phyloP scores from a whole-genome alignment of 495 filamentous ascomycete genomes.

The Talaromyces trachyspermus region DNA sequence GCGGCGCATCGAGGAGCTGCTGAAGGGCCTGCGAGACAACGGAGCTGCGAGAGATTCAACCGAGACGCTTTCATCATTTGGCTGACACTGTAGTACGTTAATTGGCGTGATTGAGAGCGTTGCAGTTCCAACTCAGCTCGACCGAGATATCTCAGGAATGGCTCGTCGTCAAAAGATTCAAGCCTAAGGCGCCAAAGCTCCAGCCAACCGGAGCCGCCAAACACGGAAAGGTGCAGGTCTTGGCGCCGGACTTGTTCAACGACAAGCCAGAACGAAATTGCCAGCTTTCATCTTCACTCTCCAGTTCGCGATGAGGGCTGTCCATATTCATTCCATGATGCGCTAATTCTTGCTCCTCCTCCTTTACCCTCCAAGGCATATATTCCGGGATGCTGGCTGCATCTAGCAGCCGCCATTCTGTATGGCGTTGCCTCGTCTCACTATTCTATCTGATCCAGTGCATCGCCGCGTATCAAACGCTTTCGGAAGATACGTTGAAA shows the following conservation, averaged over 20 bases:
- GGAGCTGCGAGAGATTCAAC: background rate
- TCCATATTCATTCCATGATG: background rate
- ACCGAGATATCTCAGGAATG: no score
- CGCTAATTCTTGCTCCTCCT: background rate
- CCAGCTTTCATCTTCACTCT: slow-evolving; percentile 2
- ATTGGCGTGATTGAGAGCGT: background rate
- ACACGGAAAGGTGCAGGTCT: background rate
- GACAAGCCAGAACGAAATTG: no score
- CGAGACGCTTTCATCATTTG: background rate
- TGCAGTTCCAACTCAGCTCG: no score
- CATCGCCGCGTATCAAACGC: slow-evolving; percentile 54
- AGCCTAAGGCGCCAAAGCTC: no score
- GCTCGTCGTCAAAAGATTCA: no score
- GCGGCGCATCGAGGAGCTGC: background rate
- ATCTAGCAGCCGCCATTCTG: background rate
- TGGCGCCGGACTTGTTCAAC: background rate
- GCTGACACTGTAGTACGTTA: background rate
- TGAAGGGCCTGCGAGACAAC: background rate
- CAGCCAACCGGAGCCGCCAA: background rate
- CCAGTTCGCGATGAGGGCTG: no score
- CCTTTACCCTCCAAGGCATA: background rate
- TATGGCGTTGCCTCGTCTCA: slow-evolving; percentile 3
- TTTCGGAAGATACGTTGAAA: slow-evolving; percentile 65
- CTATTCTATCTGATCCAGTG: slow-evolving; percentile 22
- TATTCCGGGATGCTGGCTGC: background rate